Evolutionary conservation across 345 rosid species (phyloP).

Genomic region (Citrus hindsii): DNA sequence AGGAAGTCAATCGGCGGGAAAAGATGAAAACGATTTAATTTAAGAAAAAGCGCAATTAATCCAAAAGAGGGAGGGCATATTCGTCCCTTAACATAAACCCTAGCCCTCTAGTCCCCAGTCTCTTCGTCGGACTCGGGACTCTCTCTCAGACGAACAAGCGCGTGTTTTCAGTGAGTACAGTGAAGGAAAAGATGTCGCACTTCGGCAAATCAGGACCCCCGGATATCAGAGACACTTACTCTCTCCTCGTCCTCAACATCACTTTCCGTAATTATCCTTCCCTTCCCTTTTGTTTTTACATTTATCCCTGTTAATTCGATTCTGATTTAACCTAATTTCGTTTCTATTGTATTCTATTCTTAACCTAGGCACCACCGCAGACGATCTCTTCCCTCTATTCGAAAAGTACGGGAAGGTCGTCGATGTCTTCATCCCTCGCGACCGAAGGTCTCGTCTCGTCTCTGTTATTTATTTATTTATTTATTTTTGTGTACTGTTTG

Average conservation of each 20-base stretch:
- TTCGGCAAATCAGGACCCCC: conserved; percentile 61
- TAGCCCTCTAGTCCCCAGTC: background rate
- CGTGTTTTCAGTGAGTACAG: background rate
- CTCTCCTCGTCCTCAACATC: conserved; percentile 64
- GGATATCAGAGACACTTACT: conserved; percentile 53
- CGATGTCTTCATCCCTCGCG: conserved; percentile 63
- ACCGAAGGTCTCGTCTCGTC: conserved; percentile 40
- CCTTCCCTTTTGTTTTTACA: background rate
- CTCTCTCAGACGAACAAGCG: background rate
- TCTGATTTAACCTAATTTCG: background rate
- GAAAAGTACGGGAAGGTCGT: conserved; percentile 73
- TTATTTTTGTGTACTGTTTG: background rate
- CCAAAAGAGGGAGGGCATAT: background rate
- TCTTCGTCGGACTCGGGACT: background rate
- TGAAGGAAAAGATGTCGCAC: conserved; percentile 37
- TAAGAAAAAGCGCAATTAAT: too few relatives aligned
- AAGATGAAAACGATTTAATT: background rate
- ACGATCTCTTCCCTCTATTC: conserved; percentile 67
- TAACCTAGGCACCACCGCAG: conserved; percentile 56
- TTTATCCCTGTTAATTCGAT: background rate
- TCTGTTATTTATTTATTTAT: background rate
- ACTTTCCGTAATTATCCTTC: conserved; percentile 38
- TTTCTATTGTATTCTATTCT: background rate
- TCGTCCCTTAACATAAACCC: conserved; percentile 2
- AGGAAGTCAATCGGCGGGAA: conserved; percentile 4